phyloP scores from a whole-genome alignment of 805 yeast species.

The Ogataea populi-albae region DNA sequence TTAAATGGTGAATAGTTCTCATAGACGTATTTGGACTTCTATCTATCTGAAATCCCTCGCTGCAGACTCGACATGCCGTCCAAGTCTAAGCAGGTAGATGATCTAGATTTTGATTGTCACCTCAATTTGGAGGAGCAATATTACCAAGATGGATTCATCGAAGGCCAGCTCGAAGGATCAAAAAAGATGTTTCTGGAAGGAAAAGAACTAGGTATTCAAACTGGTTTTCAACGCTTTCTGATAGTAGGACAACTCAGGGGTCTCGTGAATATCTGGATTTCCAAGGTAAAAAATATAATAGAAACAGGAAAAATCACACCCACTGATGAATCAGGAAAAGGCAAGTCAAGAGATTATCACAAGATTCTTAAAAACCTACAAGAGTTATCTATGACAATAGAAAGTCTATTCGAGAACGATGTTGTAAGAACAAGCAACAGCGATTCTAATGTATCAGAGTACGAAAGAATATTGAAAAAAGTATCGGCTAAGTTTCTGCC shows the following conservation, averaged over 20 bases:
- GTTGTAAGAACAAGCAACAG: conserved; percentile 23
- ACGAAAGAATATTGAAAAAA: conserved; percentile 27
- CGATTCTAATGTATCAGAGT: conserved; percentile 27
- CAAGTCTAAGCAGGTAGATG: conserved; percentile 25
- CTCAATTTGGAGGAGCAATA: conserved; percentile 59
- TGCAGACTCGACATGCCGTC: conserved; percentile 16
- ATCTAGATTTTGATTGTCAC: conserved; percentile 53
- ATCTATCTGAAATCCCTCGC: no score
- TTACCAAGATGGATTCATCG: conserved; percentile 67
- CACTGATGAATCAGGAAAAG: conserved; percentile 4
- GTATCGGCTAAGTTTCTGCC: conserved; percentile 29
- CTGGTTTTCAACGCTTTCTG: conserved; percentile 68
- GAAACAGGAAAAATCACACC: conserved; percentile 3
- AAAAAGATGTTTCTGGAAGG: conserved; percentile 69
- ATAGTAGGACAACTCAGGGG: conserved; percentile 67
- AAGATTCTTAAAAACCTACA: conserved; percentile 16
- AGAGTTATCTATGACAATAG: conserved; percentile 20
- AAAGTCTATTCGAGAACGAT: conserved; percentile 21
- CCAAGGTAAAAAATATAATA: conserved; percentile 8
- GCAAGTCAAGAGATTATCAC: conserved; percentile 17
- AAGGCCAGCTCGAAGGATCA: conserved; percentile 64
- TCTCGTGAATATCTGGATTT: conserved; percentile 42
- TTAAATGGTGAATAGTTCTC: no score
- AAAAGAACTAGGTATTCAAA: conserved; percentile 77
- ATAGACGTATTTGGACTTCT: no score